Percentiles rank a stretch among this genome's conserved stretches.
Evolutionary conservation across 2,329 filamentous ascomycete species (phyloP).

Genomic region (Aspergillus jensenii): DNA sequence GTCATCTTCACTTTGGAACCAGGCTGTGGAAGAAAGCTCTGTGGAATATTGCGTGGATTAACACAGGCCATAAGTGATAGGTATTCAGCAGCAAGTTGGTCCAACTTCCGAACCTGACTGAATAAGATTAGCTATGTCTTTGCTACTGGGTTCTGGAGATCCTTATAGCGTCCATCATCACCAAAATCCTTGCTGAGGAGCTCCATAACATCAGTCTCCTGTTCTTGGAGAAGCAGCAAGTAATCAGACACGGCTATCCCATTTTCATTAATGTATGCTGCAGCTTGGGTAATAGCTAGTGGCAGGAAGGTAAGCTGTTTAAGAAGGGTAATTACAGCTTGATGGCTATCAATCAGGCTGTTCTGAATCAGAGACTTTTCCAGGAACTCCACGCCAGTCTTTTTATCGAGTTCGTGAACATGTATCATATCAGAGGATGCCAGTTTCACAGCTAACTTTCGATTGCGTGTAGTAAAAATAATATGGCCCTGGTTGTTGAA

Average conservation of each 20-base stretch:
- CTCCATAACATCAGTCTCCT: background rate
- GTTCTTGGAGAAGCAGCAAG: conserved; percentile 1
- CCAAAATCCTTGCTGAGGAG: conserved; percentile 10
- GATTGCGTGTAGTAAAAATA: conserved; percentile 29
- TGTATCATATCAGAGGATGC: background rate
- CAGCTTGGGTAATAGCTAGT: conserved; percentile 27
- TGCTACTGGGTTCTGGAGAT: conserved; percentile 5
- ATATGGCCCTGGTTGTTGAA: conserved; percentile 20
- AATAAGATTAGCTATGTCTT: conserved; percentile 13
- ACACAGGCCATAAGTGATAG: conserved; percentile 33
- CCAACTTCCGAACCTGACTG: conserved; percentile 14
- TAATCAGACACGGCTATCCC: background rate
- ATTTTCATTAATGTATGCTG: conserved; percentile 21
- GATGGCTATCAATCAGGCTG: too few relatives aligned
- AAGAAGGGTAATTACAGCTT: conserved; percentile 16
- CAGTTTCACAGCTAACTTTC: conserved; percentile 18
- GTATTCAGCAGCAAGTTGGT: conserved; percentile 3
- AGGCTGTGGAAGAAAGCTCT: conserved; percentile 14
- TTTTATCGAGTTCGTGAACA: background rate
- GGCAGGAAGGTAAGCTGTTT: conserved; percentile 23
- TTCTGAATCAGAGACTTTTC: background rate
- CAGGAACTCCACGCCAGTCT: background rate
- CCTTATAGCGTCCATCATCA: conserved; percentile 5
- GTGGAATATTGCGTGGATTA: conserved; percentile 25
- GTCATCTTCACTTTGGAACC: background rate